Base-by-base conservation (phyloP, 805 yeast genomes). In the Suhomyces sp. region DNA sequence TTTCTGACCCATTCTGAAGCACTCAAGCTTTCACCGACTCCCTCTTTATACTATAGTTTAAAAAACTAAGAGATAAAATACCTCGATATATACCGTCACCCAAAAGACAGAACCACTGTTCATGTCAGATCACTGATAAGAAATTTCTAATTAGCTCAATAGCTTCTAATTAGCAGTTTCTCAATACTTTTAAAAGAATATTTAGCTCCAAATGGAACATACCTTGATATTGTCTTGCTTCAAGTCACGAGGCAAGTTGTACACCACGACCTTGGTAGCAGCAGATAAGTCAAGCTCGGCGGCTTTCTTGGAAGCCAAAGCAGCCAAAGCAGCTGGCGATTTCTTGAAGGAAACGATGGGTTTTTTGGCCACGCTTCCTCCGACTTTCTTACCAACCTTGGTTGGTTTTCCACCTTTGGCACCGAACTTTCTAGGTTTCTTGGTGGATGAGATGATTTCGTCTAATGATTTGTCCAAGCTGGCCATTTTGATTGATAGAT, bases 381-480 rank as follows among this genome's bases (percentile, higher is more conserved):
- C 73, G 41, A 68, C 63, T 51, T 69, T 70, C 60, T 72, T 64
- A 50, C 78, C 76, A 44, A 70, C 74, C 54, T 72, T 71, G 54
- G 64, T 66, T 41, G 65, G 60, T 58, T 60, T 67, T 48, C 61
- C 66, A 51, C 57, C 64, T 60, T 63, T 60, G 56, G 63, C 56
- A 54, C 48, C 63, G 50, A 56, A 56, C 54, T 55, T 70, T 65
- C 58, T 67, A 36, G 53, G 51, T 45, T 55, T 56, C 49, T 54
- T 75, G 62, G 77, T 70, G 57, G 88, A 74, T 54, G 96, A 83
- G 68, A 93, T 88, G 71, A 93, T 93, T 64, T 91, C 97, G 78
- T 93, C 99, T 67, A 93, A 84, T 48, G 97, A 90, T 77, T 89
- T 88, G 76, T 93, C 97, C 76, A 93, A 82, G 58, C 87, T 80